Evolutionary conservation across 345 rosid genomes (phyloP).

Genomic region (Boechera divaricarpa): DNA sequence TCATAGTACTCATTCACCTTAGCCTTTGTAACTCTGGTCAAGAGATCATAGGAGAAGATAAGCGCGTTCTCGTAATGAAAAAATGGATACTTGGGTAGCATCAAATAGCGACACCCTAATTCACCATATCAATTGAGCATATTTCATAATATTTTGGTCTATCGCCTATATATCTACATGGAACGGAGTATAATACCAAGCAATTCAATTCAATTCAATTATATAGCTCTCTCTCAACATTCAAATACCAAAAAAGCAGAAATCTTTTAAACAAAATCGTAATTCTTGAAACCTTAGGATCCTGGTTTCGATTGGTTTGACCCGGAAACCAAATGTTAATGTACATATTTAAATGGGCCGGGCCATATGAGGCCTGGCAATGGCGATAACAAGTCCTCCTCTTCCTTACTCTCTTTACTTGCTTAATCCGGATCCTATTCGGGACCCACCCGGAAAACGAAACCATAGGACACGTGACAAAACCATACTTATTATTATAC

Average conservation of each 20-base stretch:
- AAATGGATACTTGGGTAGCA: background rate
- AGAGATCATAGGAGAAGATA: conserved; percentile 30
- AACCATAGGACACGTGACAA: conserved; percentile 30
- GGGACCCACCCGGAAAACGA: conserved; percentile 12
- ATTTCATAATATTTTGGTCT: background rate
- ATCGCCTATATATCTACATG: background rate
- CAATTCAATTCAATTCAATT: background rate
- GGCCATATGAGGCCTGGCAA: background rate
- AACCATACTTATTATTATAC: background rate
- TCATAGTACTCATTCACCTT: conserved; percentile 78
- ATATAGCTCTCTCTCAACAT: background rate
- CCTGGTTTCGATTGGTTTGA: no score
- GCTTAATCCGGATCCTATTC: background rate
- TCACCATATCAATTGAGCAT: background rate
- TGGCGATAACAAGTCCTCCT: conserved; percentile 1
- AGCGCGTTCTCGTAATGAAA: background rate
- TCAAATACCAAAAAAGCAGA: background rate
- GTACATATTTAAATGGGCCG: background rate
- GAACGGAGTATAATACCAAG: background rate
- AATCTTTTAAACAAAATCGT: background rate
- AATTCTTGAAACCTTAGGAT: no score
- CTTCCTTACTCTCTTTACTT: background rate
- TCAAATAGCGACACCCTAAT: no score
- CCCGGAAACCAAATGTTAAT: no score
- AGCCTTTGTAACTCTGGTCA: conserved; percentile 67